Base-by-base conservation (phyloP, 768 basidiomycete species). In the Panaeolus papilionaceus region DNA sequence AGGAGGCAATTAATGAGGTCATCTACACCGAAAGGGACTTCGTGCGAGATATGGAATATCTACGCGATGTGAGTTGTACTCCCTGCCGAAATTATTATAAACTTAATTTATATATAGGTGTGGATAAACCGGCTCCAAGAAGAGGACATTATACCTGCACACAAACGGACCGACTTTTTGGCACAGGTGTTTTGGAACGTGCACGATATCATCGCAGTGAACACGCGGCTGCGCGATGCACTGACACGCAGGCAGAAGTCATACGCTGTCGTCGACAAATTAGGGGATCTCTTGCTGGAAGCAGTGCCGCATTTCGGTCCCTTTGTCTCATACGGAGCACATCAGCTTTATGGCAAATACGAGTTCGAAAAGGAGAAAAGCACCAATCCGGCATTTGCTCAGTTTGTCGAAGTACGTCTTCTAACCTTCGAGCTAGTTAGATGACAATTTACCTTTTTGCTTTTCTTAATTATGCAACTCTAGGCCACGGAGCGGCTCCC, bases 311-410 rank as follows among this genome's bases (percentile, higher is more conserved):
- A 92, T 75, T 98, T 99, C 72, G 87, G 83, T 10, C 98, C 98
- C 1, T 99, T 98, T 74, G 96, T 99, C 61, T 89, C 88, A 39
- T 99, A 99, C 74, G 98, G 97, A 51, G 90, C 95, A 9, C 97
- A 99, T 75, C 98, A 99, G 78, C 82, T 98, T 66, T 98, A 97
- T 75, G 98, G 98, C 12, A 99, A 99, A 79, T 98, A 95, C 76
- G 96, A 98, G 80, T 99, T 99, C 77, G 98, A 99, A 83, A 97
- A 94, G 85, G 98, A 99, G 85, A 99, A 98, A 83, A 90, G 86
- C 65, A 86, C 90, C 63, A 99, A 99, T 80, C 88, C 92, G 5
- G 92, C 89, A 12, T 99, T 99, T 80, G 92, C 95, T 64, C 88
- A 89, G 68, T 99, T 99, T 77, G 98, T 99, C 38, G 98, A 99